A percentile compares a stretch with the other conserved stretches of the same genome.
Conservation (phyloP, 352 stramenopile species). For the Phytophthora ramorum region DNA sequence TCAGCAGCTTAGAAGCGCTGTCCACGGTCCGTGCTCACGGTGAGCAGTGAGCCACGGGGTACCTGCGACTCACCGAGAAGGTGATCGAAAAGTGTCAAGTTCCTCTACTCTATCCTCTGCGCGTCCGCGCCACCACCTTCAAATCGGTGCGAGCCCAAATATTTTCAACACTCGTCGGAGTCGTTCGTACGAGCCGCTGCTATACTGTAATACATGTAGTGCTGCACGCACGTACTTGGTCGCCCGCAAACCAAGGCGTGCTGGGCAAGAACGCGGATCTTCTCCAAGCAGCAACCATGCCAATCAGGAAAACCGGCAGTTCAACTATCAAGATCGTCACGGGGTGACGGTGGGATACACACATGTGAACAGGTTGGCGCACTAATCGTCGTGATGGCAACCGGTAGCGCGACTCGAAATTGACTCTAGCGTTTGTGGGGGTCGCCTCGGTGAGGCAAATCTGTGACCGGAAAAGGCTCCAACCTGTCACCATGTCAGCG, state of each 20-base stretch:
- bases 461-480: conserved; percentile 8
- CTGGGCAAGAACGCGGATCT: conserved; percentile 5
- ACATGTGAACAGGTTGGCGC: no score
- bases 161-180: conserved; percentile 6
- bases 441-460: conserved; percentile 6
- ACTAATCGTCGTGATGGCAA: no score
- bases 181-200: neutral
- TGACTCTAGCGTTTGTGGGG: no score
- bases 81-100: neutral
- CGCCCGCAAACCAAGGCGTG: neutral
- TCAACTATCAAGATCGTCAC: conserved; percentile 23
- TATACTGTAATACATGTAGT: no score
- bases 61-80: neutral
- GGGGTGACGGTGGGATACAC: no score
- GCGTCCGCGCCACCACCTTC: neutral
- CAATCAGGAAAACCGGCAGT: conserved; percentile 19
- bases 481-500: conserved; percentile 17
- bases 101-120: neutral
- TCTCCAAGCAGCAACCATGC: conserved; percentile 2
- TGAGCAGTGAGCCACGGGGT: neutral
- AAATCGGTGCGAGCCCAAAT: conserved; percentile 1
- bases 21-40: neutral
- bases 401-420: conserved; percentile 15
- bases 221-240: no score
- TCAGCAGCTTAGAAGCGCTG: neutral